phyloP scores from a whole-genome alignment of 1,284 basidiomycete genomes.

The Ceratobasidium sp. region DNA sequence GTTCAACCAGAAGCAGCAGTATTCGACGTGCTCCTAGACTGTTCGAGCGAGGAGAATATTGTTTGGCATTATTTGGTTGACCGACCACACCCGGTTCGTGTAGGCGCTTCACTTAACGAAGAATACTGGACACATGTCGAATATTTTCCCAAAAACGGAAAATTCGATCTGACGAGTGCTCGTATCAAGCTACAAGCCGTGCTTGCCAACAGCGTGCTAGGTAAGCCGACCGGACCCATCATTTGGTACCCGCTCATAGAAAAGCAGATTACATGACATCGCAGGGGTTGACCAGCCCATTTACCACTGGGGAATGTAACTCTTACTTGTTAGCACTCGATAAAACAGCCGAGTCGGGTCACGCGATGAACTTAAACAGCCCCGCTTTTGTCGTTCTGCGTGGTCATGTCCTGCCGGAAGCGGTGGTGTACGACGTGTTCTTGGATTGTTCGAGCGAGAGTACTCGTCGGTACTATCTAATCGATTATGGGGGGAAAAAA shows the following conservation, averaged over 20 bases:
- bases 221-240: background rate
- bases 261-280: constrained; percentile 47
- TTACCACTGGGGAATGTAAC: constrained; percentile 37
- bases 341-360: constrained; percentile 35
- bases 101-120: constrained; percentile 45
- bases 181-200: constrained; percentile 39
- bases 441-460: constrained; percentile 12
- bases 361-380: constrained; percentile 29
- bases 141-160: constrained; percentile 44
- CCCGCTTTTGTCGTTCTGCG: background rate
- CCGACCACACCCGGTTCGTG: background rate
- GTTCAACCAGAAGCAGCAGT: constrained; percentile 5
- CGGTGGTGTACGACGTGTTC: constrained; percentile 25
- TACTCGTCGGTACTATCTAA: constrained; percentile 36
- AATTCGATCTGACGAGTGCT: constrained; percentile 19
- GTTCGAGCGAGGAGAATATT: constrained; percentile 3
- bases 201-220: constrained; percentile 38
- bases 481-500: constrained; percentile 13
- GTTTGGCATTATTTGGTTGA: no score
- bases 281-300: constrained; percentile 46
- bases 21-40: constrained; percentile 28
- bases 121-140: constrained; percentile 49
- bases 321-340: constrained; percentile 42
- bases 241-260: background rate
- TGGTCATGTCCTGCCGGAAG: constrained; percentile 5